Evolutionary conservation across 306 rosid genomes (phyloP).

Genomic region (Fagus sylvatica): DNA sequence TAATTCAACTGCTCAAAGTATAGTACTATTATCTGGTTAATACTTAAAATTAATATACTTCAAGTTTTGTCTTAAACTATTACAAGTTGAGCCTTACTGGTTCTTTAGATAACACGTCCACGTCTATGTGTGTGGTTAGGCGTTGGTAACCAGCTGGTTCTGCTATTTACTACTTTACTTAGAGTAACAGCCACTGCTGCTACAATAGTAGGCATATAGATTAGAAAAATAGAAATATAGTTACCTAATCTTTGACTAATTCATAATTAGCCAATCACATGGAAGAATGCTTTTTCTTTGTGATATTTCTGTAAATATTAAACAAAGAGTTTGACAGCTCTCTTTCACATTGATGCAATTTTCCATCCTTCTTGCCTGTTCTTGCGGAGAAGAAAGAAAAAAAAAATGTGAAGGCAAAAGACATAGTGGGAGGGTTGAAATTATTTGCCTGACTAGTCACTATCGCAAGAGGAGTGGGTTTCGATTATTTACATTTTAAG

Average conservation of each 20-base stretch:
- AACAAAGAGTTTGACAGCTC: background rate
- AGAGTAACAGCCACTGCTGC: constrained; percentile 48
- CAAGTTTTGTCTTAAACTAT: background rate
- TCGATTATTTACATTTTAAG: too few relatives aligned
- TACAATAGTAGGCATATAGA: background rate
- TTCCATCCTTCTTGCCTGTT: background rate
- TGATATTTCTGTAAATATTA: background rate
- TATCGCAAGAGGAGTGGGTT: too few relatives aligned
- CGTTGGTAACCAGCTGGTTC: constrained; percentile 46
- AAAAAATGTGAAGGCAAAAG: too few relatives aligned
- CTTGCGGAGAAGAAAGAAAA: too few relatives aligned
- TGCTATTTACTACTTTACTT: constrained; percentile 31
- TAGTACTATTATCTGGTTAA: background rate
- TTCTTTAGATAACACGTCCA: constrained; percentile 6
- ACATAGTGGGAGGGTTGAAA: too few relatives aligned
- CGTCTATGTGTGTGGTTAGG: constrained; percentile 26
- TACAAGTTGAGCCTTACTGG: background rate
- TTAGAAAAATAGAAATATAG: background rate
- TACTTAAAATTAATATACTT: background rate
- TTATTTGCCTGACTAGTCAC: too few relatives aligned
- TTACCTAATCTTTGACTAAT: constrained; percentile 52
- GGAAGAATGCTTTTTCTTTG: background rate
- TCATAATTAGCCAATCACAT: constrained; percentile 20
- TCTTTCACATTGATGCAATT: background rate
- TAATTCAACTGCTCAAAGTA: background rate